These are phyloP conservation scores for Heracleum sosnowskyi DNA, from an alignment of 129 eudicot species.

Conservation along the genomic window DNA sequence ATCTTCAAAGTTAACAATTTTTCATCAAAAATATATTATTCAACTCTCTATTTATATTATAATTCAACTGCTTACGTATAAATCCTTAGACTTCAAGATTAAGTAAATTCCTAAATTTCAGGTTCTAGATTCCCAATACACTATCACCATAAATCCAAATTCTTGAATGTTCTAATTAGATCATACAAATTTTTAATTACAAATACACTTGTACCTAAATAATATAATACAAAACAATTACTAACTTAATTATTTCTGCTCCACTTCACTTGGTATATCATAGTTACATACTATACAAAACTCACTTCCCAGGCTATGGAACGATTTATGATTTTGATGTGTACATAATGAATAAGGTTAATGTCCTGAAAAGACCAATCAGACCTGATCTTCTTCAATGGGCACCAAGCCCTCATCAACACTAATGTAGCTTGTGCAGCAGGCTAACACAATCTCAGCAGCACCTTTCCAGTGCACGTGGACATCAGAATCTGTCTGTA, in stretches of 20 bases:
- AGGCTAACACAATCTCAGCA: slow-evolving; percentile 80
- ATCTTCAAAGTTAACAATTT: no score
- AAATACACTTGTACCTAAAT: background rate
- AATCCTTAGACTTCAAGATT: background rate
- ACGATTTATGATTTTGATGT: background rate
- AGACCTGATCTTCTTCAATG: slow-evolving; percentile 62
- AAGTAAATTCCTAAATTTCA: background rate
- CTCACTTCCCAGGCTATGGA: background rate
- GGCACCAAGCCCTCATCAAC: slow-evolving; percentile 34
- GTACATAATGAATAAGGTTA: background rate
- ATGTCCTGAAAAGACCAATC: background rate
- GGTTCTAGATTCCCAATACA: background rate
- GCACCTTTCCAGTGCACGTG: slow-evolving; percentile 98
- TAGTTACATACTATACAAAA: background rate
- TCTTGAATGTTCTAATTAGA: background rate
- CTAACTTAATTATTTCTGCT: background rate
- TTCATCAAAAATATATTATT: background rate
- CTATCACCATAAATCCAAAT: background rate
- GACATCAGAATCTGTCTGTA: slow-evolving; percentile 52
- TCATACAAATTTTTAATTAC: background rate
- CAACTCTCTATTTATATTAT: background rate
- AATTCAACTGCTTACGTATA: background rate
- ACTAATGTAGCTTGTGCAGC: slow-evolving; percentile 68
- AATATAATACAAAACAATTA: background rate
- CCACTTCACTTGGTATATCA: background rate